These are phyloP conservation scores for Aspergillus calidoustus DNA, from an alignment of 2,329 filamentous ascomycete species.

Conservation along the genomic window DNA sequence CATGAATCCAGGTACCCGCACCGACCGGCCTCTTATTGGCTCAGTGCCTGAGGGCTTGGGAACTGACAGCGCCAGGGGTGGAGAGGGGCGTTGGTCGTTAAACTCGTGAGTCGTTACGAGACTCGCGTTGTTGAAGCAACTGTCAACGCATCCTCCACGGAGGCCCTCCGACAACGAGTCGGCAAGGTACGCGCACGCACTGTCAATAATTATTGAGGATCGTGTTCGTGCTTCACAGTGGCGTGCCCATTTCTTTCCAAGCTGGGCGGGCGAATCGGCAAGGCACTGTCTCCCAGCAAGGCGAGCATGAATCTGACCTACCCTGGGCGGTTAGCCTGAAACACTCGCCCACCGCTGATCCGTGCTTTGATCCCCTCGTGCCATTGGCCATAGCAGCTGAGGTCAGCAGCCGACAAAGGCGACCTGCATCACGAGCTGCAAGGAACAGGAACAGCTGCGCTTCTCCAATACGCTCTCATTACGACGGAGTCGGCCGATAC, in stretches of 20 bases:
- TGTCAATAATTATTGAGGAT: not conserved
- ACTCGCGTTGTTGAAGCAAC: conserved; percentile 16
- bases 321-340: not conserved
- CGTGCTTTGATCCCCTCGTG: not conserved
- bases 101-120: not conserved
- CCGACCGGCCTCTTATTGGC: conserved; percentile 8
- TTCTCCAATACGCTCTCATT: not conserved
- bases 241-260: no score
- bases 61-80: conserved; percentile 24
- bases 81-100: conserved; percentile 16
- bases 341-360: conserved; percentile 7
- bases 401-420: conserved; percentile 8
- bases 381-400: not conserved
- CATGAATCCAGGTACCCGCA: conserved; percentile 28
- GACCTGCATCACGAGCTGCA: conserved; percentile 3
- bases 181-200: not conserved
- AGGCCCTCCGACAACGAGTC: not conserved
- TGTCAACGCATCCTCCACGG: not conserved
- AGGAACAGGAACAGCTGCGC: conserved; percentile 11
- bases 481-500: not conserved
- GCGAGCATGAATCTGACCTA: not conserved
- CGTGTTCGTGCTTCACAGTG: not conserved
- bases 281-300: not conserved
- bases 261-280: not conserved
- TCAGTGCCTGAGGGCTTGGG: conserved; percentile 9